Evolutionary conservation across 768 basidiomycete species (phyloP), one percentile per base, ranked within the genome.

Genomic region (Gelatoporia subvermispora): DNA sequence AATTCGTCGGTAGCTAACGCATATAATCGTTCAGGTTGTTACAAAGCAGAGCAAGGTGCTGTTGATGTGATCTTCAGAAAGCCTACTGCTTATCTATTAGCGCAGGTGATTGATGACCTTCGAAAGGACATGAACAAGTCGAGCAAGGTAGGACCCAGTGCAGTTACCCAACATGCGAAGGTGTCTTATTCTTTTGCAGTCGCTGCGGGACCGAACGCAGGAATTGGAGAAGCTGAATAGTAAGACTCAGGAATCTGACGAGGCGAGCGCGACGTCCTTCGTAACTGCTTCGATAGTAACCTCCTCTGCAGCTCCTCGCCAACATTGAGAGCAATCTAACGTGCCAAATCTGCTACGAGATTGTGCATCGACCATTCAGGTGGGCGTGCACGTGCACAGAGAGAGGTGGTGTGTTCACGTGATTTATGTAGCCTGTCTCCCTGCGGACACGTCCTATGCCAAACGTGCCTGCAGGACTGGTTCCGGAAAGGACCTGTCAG

Each of bases 301-400:
- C 42, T 35, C 17, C n/a, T n/a, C 28, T 46, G 8, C 24, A 58
- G 84, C 65, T 79, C 31, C 65, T 86, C 10, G 60, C 74, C 9
- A 69, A 68, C 7, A 74, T 87, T 20, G 85, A 88, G 65, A 60
- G 65, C 21, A 75, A 76, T 25, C 62, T 85, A 16, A 81, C 80
- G 56, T 89, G 87, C 58, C 86, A 88, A 58, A 87, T 89, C 38
- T 89, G 87, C 59, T 82, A 87, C 71, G 87, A 89, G 17, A 62
- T 81, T 10, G 67, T 88, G 9, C 60, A 72, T 35, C 77, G 78
- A 51, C 87, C 87, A 21, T 83, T 76, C 60, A 78, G 77, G 86
- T 88, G 60, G 54, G 84, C 76, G 36, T 28, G 11, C 25, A 31
- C 28, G 7, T 7, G 10, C 42, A 5, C 20, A 13, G 23, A 35